These are phyloP conservation scores for Talaromyces albobiverticillius DNA, from an alignment of 2,329 filamentous ascomycete genomes.

Conservation along the genomic window DNA sequence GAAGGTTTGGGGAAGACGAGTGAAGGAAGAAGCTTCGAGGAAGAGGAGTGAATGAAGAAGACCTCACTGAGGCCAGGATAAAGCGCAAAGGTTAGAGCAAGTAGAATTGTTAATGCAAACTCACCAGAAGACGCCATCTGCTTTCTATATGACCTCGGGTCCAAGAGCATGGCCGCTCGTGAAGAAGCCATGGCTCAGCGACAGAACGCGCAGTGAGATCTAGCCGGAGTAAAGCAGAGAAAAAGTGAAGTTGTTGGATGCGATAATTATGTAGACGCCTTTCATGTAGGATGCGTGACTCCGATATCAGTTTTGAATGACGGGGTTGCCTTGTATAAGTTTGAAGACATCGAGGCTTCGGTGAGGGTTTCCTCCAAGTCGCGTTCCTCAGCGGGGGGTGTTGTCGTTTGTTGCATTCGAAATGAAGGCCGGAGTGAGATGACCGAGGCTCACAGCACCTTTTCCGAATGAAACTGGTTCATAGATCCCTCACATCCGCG, in stretches of 20 bases:
- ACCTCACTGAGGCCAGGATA: not conserved
- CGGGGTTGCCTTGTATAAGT: not conserved
- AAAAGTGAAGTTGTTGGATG: not conserved
- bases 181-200: slow-evolving; percentile 34
- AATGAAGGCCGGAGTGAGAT: not conserved
- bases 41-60: too few relatives aligned
- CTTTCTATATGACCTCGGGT: slow-evolving; percentile 42
- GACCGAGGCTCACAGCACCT: not conserved
- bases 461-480: not conserved
- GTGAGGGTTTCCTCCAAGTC: slow-evolving; percentile 10
- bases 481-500: slow-evolving; percentile 16
- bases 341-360: slow-evolving; percentile 1
- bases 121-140: slow-evolving; percentile 34
- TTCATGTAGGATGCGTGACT: not conserved
- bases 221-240: not conserved
- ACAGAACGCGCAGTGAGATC: not conserved
- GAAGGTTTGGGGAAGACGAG: not conserved
- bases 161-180: slow-evolving; percentile 41
- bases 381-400: slow-evolving; percentile 11
- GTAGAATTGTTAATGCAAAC: not conserved
- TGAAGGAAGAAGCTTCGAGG: not conserved
- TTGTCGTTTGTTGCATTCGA: slow-evolving; percentile 11
- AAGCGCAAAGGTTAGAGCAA: not conserved
- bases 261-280: not conserved
- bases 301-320: not conserved